Percentiles rank a stretch among this genome's conserved stretches.
Evolutionary conservation across 306 rosid species (phyloP).

Genomic region (Cucumis cinereus): DNA sequence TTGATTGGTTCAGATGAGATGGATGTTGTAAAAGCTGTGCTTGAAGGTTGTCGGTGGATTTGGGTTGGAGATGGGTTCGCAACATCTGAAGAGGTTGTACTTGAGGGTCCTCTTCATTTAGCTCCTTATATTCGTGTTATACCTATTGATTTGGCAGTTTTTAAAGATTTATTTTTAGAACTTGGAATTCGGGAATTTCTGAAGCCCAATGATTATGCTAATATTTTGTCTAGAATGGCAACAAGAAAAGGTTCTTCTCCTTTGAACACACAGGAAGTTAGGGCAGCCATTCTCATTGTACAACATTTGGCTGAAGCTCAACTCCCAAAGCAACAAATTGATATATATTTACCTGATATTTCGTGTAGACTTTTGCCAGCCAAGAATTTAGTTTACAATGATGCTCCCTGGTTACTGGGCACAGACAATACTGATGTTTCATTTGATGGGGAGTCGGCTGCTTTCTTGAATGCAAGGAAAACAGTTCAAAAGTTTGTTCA

Average conservation of each 20-base stretch:
- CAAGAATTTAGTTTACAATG: slow-evolving; percentile 73
- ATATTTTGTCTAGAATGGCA: slow-evolving; percentile 79
- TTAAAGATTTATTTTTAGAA: slow-evolving; percentile 61
- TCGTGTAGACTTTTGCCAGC: slow-evolving; percentile 70
- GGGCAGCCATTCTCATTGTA: slow-evolving; percentile 76
- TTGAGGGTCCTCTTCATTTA: slow-evolving; percentile 88
- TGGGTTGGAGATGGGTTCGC: slow-evolving; percentile 99
- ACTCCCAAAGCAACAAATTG: slow-evolving; percentile 43
- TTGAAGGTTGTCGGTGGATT: slow-evolving; percentile 91
- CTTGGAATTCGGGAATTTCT: slow-evolving; percentile 80
- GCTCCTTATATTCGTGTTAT: slow-evolving; percentile 95
- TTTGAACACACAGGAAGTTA: slow-evolving; percentile 65
- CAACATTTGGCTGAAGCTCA: slow-evolving; percentile 86
- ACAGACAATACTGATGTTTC: slow-evolving; percentile 50
- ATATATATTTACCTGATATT: slow-evolving; percentile 69
- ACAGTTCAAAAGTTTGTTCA: slow-evolving; percentile 82
- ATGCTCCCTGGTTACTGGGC: slow-evolving; percentile 96
- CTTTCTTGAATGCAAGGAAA: slow-evolving; percentile 45
- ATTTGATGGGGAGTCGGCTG: slow-evolving; percentile 38
- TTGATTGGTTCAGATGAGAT: slow-evolving; percentile 85
- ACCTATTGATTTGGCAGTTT: slow-evolving; percentile 88
- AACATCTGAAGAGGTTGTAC: slow-evolving; percentile 81
- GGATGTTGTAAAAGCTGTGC: slow-evolving; percentile 94
- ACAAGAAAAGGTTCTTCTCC: slow-evolving; percentile 65
- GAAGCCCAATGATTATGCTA: slow-evolving; percentile 58